Conservation (phyloP, 2,329 filamentous ascomycete genomes). For the Kalmusia sp. region DNA sequence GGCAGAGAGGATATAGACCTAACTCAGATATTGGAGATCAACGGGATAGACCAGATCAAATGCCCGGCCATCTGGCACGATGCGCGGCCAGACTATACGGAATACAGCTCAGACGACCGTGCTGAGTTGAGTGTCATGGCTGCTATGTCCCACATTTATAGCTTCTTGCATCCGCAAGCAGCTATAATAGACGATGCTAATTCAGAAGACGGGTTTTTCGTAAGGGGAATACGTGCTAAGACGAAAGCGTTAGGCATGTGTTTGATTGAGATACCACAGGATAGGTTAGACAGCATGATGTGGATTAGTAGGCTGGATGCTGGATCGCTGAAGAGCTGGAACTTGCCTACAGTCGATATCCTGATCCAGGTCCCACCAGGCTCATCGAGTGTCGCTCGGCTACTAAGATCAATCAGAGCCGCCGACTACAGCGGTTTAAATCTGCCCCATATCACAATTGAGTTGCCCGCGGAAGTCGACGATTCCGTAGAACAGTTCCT, state of each 20-base stretch:
- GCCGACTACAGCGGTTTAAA: constrained; percentile 78
- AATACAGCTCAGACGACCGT: constrained; percentile 72
- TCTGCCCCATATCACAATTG: constrained; percentile 80
- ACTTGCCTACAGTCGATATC: constrained; percentile 79
- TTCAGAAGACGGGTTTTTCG: constrained; percentile 74
- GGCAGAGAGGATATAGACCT: constrained; percentile 74
- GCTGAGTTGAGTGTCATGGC: constrained; percentile 70
- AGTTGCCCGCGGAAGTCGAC: constrained; percentile 78
- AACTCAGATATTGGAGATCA: constrained; percentile 74
- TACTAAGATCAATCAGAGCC: constrained; percentile 76
- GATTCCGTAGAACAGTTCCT: constrained; percentile 68
- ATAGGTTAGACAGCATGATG: constrained; percentile 67
- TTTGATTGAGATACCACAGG: constrained; percentile 76
- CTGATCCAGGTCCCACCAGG: constrained; percentile 76
- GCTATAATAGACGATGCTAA: constrained; percentile 73
- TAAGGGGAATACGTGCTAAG: constrained; percentile 64
- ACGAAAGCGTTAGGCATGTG: constrained; percentile 61
- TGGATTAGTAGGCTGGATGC: constrained; percentile 85
- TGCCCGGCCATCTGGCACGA: constrained; percentile 76
- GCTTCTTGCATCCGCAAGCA: constrained; percentile 78
- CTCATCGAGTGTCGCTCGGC: constrained; percentile 77
- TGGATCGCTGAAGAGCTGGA: constrained; percentile 76
- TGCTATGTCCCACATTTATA: constrained; percentile 74
- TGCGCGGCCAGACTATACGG: constrained; percentile 77
- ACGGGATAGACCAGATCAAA: constrained; percentile 71